phyloP scores from a whole-genome alignment of 805 yeast genomes.

The Kodamaea lidongshanica region DNA sequence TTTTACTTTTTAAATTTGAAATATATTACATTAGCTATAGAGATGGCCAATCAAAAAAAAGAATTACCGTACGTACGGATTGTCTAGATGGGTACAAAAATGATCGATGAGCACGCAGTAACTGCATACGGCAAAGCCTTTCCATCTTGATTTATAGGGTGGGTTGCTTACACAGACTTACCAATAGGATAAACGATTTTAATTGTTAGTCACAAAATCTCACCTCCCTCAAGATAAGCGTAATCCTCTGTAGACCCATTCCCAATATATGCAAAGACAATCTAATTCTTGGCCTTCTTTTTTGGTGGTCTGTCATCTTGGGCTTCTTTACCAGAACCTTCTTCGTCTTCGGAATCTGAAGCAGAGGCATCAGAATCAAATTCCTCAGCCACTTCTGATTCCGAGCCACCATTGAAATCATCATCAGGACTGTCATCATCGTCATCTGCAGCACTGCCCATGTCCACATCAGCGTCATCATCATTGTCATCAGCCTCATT shows the following conservation, averaged over 20 bases:
- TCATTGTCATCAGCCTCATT: conserved; percentile 54
- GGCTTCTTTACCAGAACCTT: conserved; percentile 8
- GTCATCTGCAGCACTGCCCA: conserved; percentile 72
- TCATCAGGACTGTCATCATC: conserved; percentile 75
- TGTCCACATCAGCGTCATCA: conserved; percentile 42
- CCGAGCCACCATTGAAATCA: conserved; percentile 65
- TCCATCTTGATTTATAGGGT: too few relatives aligned
- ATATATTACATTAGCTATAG: too few relatives aligned
- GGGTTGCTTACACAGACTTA: too few relatives aligned
- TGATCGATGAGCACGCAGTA: too few relatives aligned
- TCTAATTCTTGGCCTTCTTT: conserved; percentile 14
- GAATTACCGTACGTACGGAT: too few relatives aligned
- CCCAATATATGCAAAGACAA: background rate
- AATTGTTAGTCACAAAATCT: background rate
- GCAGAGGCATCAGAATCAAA: conserved; percentile 61
- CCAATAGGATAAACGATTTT: too few relatives aligned
- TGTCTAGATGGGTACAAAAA: too few relatives aligned
- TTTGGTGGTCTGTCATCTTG: conserved; percentile 12
- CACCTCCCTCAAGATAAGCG: background rate
- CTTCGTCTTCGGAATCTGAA: conserved; percentile 23
- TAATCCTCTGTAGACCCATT: background rate
- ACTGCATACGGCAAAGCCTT: too few relatives aligned
- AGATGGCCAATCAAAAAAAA: too few relatives aligned
- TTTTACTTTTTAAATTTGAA: too few relatives aligned
- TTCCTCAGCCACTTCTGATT: conserved; percentile 77